Percentiles rank a stretch among this genome's conserved stretches.
Evolutionary conservation across 768 basidiomycete genomes (phyloP).

Genomic region (Suillus hirtellus): DNA sequence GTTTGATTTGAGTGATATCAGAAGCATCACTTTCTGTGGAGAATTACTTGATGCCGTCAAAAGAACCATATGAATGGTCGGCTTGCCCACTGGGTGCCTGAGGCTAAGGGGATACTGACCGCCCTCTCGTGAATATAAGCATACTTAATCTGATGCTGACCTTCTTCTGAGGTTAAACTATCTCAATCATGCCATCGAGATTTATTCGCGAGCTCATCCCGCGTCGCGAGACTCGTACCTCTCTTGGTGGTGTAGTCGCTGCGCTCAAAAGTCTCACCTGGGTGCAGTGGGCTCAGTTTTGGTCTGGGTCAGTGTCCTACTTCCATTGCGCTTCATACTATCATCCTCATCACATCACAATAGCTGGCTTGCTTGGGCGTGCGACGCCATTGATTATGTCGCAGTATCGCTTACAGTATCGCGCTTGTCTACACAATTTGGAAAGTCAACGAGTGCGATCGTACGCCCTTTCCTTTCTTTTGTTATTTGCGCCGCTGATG

Average conservation of each 20-base stretch:
- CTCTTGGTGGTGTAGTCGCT: slow-evolving; percentile 42
- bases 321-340: neutral
- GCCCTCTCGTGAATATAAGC: neutral
- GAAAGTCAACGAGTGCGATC: slow-evolving; percentile 42
- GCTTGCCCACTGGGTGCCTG: neutral
- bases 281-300: slow-evolving; percentile 61
- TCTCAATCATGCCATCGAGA: slow-evolving; percentile 44
- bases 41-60: neutral
- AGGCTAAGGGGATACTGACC: neutral
- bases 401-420: slow-evolving; percentile 65
- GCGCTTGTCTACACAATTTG: slow-evolving; percentile 50
- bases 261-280: slow-evolving; percentile 48
- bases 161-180: neutral
- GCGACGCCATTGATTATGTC: slow-evolving; percentile 88
- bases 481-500: slow-evolving; percentile 1
- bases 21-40: neutral
- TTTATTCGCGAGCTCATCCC: slow-evolving; percentile 54
- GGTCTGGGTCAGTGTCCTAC: slow-evolving; percentile 45
- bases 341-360: neutral
- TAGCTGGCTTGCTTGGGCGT: slow-evolving; percentile 85
- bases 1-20: neutral
- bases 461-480: slow-evolving; percentile 29
- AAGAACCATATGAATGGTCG: neutral
- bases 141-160: no score
- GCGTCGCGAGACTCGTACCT: slow-evolving; percentile 40